Evolutionary conservation across 2,329 filamentous ascomycete genomes (phyloP), one percentile per base, ranked within the genome.

Genomic region (Talaromyces marneffei): DNA sequence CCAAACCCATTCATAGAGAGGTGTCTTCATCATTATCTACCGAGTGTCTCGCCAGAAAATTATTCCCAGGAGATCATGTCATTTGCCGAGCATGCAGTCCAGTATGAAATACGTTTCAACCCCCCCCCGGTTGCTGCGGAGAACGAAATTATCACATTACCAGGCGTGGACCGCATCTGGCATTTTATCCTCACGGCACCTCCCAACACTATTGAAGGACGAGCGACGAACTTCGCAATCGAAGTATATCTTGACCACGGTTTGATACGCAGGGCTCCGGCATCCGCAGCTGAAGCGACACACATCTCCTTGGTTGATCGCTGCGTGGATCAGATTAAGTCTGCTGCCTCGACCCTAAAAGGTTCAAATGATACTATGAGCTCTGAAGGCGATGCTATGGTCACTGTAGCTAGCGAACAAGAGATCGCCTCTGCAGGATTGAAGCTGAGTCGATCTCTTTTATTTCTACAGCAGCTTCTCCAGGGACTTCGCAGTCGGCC

Each of bases 101-200:
- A 72, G 7, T 77, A 80, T 39, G 76, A 82, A 25, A 86, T 87
- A 63, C 74, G 81, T 1, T 88, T 87, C 66, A 65, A 82, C 79
- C 63, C 83, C 74, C 65, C 84, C 77, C 27, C 79, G 83, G 46
- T 68, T 14, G 70, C 73, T 16, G 64, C 63, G 8, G 75, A 77
- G 33, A 64, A 74, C 55, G 73, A 78, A 52, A 71, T 78, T 29
- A 70, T 79, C n/a, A 66, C 69, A n/a, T 73, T 80, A 55, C 78
- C 80, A 3, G 80, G 80, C 6, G 78, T 80, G 64, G 89, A 94
- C 66, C 83, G 92, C 61, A 78, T 96, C n/a, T 96, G 92, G 92
- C 85, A 86, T 25, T 85, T 96, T 67, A 85, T 93, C 35, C 77
- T 96, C 58, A 87, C 84, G 16, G 86, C 89, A 1, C 85, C 86